Evolutionary conservation across 805 yeast species (phyloP).

Genomic region (Wickerhamomyces queroliae): DNA sequence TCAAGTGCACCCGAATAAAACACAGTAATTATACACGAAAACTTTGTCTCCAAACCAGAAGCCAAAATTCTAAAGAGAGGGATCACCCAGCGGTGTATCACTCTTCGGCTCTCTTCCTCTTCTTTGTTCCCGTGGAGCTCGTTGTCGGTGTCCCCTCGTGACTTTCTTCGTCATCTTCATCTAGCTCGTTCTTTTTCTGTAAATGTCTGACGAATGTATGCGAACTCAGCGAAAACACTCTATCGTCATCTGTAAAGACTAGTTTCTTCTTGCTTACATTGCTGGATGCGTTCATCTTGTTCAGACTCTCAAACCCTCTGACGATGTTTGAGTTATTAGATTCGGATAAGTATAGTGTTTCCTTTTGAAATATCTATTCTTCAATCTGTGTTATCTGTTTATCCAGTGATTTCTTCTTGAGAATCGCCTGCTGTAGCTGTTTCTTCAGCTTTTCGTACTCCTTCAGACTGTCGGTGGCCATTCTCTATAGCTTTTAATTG

Average conservation of each 20-base stretch:
- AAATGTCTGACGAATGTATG: constrained; percentile 60
- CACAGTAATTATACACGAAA: too few species aligned
- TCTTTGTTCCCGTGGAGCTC: not conserved
- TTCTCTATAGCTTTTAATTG: too few species aligned
- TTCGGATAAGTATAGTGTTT: constrained; percentile 70
- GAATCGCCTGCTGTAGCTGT: constrained; percentile 58
- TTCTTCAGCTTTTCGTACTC: constrained; percentile 65
- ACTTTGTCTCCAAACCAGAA: not conserved
- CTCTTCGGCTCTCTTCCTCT: constrained; percentile 13
- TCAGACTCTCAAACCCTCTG: constrained; percentile 84
- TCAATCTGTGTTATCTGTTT: constrained; percentile 57
- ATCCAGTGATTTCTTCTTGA: constrained; percentile 60
- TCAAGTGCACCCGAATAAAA: not conserved
- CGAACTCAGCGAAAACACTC: constrained; percentile 74
- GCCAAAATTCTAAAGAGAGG: not conserved
- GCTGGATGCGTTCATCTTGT: constrained; percentile 34
- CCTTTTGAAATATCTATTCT: constrained; percentile 74
- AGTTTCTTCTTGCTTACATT: constrained; percentile 35
- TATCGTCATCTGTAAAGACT: constrained; percentile 64
- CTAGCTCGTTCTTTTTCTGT: constrained; percentile 39
- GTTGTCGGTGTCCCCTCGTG: constrained; percentile 17
- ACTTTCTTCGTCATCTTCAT: constrained; percentile 23
- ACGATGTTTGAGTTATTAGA: constrained; percentile 72
- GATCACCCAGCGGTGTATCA: not conserved
- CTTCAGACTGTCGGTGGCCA: constrained; percentile 18